phyloP scores from a whole-genome alignment of 2,329 filamentous ascomycete species.

The Venturia asperata region DNA sequence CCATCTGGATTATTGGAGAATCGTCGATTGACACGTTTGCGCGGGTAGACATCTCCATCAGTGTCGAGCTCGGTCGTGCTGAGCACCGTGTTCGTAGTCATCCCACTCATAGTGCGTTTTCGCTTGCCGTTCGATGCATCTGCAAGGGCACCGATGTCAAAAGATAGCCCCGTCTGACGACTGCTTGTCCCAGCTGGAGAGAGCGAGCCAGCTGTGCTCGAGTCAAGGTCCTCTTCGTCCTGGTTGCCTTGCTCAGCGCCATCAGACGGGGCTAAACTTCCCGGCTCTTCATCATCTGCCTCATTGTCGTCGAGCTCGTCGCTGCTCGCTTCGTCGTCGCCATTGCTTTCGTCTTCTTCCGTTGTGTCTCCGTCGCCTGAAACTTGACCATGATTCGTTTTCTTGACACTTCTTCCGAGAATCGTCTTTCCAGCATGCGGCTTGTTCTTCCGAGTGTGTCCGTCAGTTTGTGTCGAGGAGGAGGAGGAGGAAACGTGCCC shows the following conservation, averaged over 20 bases:
- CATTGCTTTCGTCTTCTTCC: conserved; percentile 24
- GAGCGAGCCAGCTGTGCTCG: conserved; percentile 26
- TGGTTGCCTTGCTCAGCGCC: conserved; percentile 29
- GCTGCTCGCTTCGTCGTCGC: conserved; percentile 20
- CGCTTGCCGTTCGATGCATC: conserved; percentile 22
- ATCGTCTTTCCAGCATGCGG: background rate
- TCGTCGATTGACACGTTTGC: conserved; percentile 33
- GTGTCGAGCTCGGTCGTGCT: conserved; percentile 20
- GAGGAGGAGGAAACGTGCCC: conserved; percentile 13
- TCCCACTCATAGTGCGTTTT: conserved; percentile 36
- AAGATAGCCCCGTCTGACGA: conserved; percentile 26
- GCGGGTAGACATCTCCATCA: conserved; percentile 26
- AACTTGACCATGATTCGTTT: conserved; percentile 27
- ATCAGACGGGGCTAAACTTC: conserved; percentile 30
- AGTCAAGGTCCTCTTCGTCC: conserved; percentile 24
- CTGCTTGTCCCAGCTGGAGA: background rate
- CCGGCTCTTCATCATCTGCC: conserved; percentile 32
- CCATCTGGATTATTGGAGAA: conserved; percentile 31
- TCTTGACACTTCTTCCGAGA: conserved; percentile 26
- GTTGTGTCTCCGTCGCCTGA: conserved; percentile 30
- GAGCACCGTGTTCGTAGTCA: conserved; percentile 33
- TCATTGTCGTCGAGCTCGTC: conserved; percentile 27
- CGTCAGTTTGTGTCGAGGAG: conserved; percentile 7
- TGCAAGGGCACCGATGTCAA: conserved; percentile 24
- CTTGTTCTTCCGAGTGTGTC: conserved; percentile 5